Evolutionary conservation across 164 flowering plant species (phyloP), one percentile per base, ranked within the genome.

Genomic region (Magnolia kwangsiensis): DNA sequence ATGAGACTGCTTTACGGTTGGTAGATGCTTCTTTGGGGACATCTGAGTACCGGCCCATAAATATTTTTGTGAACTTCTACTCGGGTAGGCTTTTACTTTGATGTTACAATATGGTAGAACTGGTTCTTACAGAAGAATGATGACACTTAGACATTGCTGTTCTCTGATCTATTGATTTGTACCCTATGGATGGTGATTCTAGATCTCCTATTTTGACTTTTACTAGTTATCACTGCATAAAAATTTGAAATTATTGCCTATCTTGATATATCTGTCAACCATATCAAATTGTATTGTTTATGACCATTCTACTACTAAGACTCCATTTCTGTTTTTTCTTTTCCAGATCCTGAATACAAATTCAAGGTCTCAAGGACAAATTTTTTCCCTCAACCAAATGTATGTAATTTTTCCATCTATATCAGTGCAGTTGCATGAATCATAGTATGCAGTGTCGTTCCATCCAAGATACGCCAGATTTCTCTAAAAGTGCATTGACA

Each of bases 301-400:
- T 73, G 37, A 31, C 50, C 7, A 24, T 19, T 31, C 11, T 59
- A 5, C 10, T 76, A 11, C 3, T 23, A 63, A 16, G 29, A 3
- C 29, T 59, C 24, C 51, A 64, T 51, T 72, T 5, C 18, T 16
- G 64, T 37, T 71, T 63, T 76, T 69, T 51, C 24, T 67, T 82
- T 76, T 80, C 19, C 90, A 92, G 98, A 92, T 76, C 94, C 98
- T n/a, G 90, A 90, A 81, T 93, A 93, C 86, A 89, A 83, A 76
- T 81, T 91, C 69, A 83, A 89, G 81, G 99, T 94, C 63, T 93
- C 89, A 24, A 86, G 96, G 83, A 58, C 91, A 80, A 87, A 89
- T 74, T 92, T 94, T 82, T 96, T 94, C 78, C 98, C 99, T 66
- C 98, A 93, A 82, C 99, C 98, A 21, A 94, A 92, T 75, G 99